Conservation (phyloP, 1,139 yeast species). For the Blastobotrys petasosporus region DNA sequence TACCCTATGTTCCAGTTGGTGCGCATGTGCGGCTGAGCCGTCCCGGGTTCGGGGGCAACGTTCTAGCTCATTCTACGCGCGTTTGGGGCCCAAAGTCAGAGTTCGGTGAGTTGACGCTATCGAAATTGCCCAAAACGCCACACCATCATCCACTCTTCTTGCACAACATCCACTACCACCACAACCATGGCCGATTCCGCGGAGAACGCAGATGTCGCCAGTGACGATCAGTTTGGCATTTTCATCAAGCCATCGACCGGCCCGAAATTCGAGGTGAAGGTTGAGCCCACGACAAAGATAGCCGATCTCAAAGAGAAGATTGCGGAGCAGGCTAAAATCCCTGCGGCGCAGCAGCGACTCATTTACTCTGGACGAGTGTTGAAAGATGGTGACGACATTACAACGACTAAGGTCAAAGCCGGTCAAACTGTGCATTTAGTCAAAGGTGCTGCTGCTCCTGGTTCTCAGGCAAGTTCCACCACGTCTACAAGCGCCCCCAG, state of each 20-base stretch:
- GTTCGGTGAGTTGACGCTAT: too few relatives aligned
- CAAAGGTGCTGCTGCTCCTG: slow-evolving; percentile 45
- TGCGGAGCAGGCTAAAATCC: slow-evolving; percentile 53
- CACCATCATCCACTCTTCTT: too few relatives aligned
- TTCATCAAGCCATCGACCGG: slow-evolving; percentile 54
- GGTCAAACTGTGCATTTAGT: slow-evolving; percentile 91
- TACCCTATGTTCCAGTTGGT: too few relatives aligned
- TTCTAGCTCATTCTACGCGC: too few relatives aligned
- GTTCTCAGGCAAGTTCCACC: slow-evolving; percentile 23
- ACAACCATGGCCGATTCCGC: slow-evolving; percentile 2
- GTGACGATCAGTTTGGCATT: background rate
- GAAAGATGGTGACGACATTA: slow-evolving; percentile 73
- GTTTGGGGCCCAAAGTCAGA: too few relatives aligned
- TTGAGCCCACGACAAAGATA: slow-evolving; percentile 52
- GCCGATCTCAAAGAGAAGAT: slow-evolving; percentile 63
- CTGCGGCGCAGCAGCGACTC: slow-evolving; percentile 73
- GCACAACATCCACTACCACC: background rate
- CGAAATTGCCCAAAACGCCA: too few relatives aligned
- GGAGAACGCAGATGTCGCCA: background rate
- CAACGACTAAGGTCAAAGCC: slow-evolving; percentile 68
- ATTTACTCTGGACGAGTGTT: slow-evolving; percentile 92
- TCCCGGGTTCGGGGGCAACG: too few relatives aligned
- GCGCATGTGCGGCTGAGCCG: too few relatives aligned
- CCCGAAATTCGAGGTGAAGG: slow-evolving; percentile 62
- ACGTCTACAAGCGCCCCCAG: slow-evolving; percentile 19